These are phyloP conservation scores for Plantago rigida DNA, from an alignment of 305 asterid species.

Conservation along the genomic window DNA sequence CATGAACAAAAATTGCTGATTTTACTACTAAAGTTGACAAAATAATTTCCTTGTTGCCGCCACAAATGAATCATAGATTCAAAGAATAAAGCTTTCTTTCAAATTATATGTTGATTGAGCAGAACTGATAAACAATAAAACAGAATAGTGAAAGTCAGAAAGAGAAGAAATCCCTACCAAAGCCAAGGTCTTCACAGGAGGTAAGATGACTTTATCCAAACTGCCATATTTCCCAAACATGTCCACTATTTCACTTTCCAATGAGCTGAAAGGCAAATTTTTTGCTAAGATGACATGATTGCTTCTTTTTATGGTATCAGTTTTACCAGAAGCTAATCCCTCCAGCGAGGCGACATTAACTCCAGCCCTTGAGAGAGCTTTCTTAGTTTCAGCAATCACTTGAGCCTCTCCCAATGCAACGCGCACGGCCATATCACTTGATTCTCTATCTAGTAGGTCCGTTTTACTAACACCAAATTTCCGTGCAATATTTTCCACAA, in stretches of 20 bases:
- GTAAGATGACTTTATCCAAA: constrained; percentile 72
- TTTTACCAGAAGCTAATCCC: constrained; percentile 69
- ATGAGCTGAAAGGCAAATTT: constrained; percentile 80
- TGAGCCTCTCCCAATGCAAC: constrained; percentile 90
- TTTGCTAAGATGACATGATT: constrained; percentile 78
- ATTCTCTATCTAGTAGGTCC: constrained; percentile 75
- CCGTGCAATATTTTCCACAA: constrained; percentile 79
- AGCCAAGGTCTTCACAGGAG: constrained; percentile 81
- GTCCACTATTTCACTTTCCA: constrained; percentile 63
- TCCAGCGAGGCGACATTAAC: constrained; percentile 66
- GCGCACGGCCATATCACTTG: constrained; percentile 71
- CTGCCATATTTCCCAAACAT: constrained; percentile 85
- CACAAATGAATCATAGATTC: no score
- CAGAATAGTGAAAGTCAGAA: not conserved
- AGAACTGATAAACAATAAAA: constrained; percentile 8
- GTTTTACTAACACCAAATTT: constrained; percentile 78
- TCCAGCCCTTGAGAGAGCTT: constrained; percentile 73
- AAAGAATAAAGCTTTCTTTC: no score
- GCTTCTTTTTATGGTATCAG: constrained; percentile 73
- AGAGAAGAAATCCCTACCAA: constrained; percentile 46
- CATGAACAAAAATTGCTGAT: no score
- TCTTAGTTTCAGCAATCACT: constrained; percentile 85
- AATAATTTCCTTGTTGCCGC: no score
- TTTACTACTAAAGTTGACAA: no score
- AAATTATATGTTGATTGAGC: not conserved